These are phyloP conservation scores for Cordyceps javanica DNA, from an alignment of 2,329 filamentous ascomycete species.

Conservation along the genomic window DNA sequence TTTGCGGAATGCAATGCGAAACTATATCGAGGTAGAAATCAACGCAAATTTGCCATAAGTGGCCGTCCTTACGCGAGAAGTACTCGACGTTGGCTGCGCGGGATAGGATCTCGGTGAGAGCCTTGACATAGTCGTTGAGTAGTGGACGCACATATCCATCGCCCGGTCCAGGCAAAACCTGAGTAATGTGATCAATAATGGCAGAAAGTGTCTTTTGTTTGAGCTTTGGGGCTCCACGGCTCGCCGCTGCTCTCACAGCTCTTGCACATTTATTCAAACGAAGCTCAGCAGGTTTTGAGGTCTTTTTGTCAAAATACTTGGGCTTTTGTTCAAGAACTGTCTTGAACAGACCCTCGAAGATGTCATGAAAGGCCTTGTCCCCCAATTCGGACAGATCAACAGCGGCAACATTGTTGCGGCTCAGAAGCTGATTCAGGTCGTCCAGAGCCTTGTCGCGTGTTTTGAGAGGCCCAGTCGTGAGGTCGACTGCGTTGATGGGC, in stretches of 20 bases:
- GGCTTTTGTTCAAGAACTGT: conserved; percentile 63
- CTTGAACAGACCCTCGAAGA: conserved; percentile 76
- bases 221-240: conserved; percentile 61
- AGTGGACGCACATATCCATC: conserved; percentile 64
- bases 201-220: conserved; percentile 72
- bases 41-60: conserved; percentile 63
- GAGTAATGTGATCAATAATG: conserved; percentile 74
- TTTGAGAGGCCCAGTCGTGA: conserved; percentile 18
- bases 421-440: conserved; percentile 34
- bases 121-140: conserved; percentile 70
- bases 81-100: conserved; percentile 76
- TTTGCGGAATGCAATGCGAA: conserved; percentile 39
- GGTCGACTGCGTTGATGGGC: not conserved
- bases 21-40: conserved; percentile 65
- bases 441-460: conserved; percentile 36
- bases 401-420: conserved; percentile 29
- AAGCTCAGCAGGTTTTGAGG: conserved; percentile 41
- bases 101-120: conserved; percentile 62
- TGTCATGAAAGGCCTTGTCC: conserved; percentile 73
- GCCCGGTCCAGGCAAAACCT: conserved; percentile 58
- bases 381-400: conserved; percentile 44
- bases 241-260: conserved; percentile 65
- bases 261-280: conserved; percentile 64
- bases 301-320: conserved; percentile 45
- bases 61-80: conserved; percentile 48